Evolutionary conservation across 2,329 filamentous ascomycete species (phyloP), one percentile per base, ranked within the genome.

Genomic region (Penicillium aurantiogriseum): DNA sequence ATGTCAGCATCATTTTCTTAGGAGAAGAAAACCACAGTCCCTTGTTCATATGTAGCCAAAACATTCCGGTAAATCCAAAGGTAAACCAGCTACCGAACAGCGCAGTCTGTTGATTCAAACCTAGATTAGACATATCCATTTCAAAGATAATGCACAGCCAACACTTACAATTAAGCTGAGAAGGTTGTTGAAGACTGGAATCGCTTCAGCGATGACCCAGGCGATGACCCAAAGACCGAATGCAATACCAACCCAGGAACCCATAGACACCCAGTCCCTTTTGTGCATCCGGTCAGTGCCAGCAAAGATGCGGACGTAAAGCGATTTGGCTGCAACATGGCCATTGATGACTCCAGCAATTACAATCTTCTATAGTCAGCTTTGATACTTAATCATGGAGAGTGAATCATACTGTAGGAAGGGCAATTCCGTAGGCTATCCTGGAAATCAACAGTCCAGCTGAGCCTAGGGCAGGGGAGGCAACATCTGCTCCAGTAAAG

Each of bases 321-420:
- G 76, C 60, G 86, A 86, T 67, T 87, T 88, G 43, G 77, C 79
- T 2, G 84, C 85, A 0, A 89, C 84, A 54, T 86, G 83, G 8
- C 82, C 85, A 65, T 88, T 86, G 56, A 90, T 86, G 13, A 88
- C 85, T 36, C 87, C 87, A 0, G 86, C 85, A 45, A 90, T 83
- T 31, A 89, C 76, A 56, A 89, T 89, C 69, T 71, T 25, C 36
- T 19, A 38, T 19, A 10, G 36, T 19, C 17, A 38, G 36, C 9
- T 19, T n/a, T 10, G 8, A 9, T 10, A 9, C 9, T n/a, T 9
- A 10, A 21, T 15, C n/a, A 36, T 4, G 2, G 38, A 10, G 15
- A 7, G 7, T n/a, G 13, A 4, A 15, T n/a, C 67, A 49, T 56
- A 74, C 70, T 4, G 88, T 89, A 15, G 86, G 86, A 5, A 86